Evolutionary conservation across 495 filamentous ascomycete species (phyloP), one percentile per base, ranked within the genome.

Genomic region (Neurospora pannonica): DNA sequence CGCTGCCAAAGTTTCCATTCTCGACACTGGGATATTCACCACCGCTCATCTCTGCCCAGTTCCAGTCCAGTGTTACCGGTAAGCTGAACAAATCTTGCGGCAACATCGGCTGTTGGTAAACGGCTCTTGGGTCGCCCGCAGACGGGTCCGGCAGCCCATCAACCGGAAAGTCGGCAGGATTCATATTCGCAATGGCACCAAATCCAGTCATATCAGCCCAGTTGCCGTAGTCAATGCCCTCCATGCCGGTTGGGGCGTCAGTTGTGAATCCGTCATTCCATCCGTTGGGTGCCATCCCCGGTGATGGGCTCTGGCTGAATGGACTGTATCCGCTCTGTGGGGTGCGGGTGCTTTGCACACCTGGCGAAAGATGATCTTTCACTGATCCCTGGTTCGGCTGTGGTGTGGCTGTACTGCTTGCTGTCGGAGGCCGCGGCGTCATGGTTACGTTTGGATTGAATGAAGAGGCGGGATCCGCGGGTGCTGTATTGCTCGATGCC

Each of bases 11-110:
- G 74, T 81, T 82, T 10, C 87, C 86, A 76, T 88, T 88, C 75
- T 87, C 88, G 34, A 88, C 85, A 70, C 84, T 84, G 5, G 86
- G 84, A 77, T 87, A 88, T 5, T 82, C 80, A 4, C 84, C 85
- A 9, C 85, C 85, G 67, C 90, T 92, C 88, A 96, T 92, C 79
- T 97, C 94, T 0, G 94, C 94, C 96, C 97, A 98, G 79, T 98
- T 94, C 97, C 97, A 99, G 79, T 98, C 97, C 28, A 98, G 88
- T 17, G 93, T 96, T 91, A 97, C 97, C 11, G 94, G 92, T 89
- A 97, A 92, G 81, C 94, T 92, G 92, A 95, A 99, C 71, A 99
- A 83, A 85, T 98, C 97, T 77, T 95, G 94, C n/a, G 96, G 96
- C 62, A 98, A 92, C 78, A 97, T 94, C 1, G 95, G 94, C 76